Evolutionary conservation across 768 basidiomycete genomes (phyloP).

Genomic region (Lentinula edodes): DNA sequence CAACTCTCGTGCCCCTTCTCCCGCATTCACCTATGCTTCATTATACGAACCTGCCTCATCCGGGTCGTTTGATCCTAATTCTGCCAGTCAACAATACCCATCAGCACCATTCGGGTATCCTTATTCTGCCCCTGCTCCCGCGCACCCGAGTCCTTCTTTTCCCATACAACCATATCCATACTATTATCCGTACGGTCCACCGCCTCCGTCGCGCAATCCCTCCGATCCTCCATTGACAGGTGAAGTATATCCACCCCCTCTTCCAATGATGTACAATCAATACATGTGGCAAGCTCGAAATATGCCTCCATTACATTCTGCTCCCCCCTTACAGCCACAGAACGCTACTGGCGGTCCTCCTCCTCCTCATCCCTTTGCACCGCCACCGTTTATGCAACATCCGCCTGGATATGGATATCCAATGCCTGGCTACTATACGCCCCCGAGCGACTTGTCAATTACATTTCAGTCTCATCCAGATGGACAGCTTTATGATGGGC

Average conservation of each 20-base stretch:
- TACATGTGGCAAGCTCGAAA: slow-evolving; percentile 4
- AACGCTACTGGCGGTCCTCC: slow-evolving; percentile 5
- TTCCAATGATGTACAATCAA: slow-evolving; percentile 17
- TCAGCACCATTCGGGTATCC: slow-evolving; percentile 48
- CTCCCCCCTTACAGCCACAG: slow-evolving; percentile 15
- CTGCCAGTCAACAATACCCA: slow-evolving; percentile 34
- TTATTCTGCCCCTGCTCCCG: slow-evolving; percentile 41
- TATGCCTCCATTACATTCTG: slow-evolving; percentile 3
- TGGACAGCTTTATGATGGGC: slow-evolving; percentile 16
- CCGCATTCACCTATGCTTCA: slow-evolving; percentile 69
- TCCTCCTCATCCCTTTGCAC: slow-evolving; percentile 12
- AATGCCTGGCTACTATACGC: slow-evolving; percentile 27
- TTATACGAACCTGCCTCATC: slow-evolving; percentile 57
- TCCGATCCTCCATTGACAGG: slow-evolving; percentile 25
- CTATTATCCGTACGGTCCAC: slow-evolving; percentile 29
- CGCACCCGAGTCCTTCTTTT: slow-evolving; percentile 28
- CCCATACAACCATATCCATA: slow-evolving; percentile 37
- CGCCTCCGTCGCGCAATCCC: slow-evolving; percentile 24
- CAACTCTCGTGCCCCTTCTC: slow-evolving; percentile 69
- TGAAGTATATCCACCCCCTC: slow-evolving; percentile 25
- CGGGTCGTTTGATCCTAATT: slow-evolving; percentile 42
- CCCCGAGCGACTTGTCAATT: slow-evolving; percentile 22
- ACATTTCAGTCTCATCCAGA: slow-evolving; percentile 18
- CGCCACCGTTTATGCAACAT: slow-evolving; percentile 24
- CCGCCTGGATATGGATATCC: slow-evolving; percentile 26